Evolutionary conservation across 306 rosid species (phyloP), one percentile per base, ranked within the genome.

Genomic region (Inga leiocalycina): DNA sequence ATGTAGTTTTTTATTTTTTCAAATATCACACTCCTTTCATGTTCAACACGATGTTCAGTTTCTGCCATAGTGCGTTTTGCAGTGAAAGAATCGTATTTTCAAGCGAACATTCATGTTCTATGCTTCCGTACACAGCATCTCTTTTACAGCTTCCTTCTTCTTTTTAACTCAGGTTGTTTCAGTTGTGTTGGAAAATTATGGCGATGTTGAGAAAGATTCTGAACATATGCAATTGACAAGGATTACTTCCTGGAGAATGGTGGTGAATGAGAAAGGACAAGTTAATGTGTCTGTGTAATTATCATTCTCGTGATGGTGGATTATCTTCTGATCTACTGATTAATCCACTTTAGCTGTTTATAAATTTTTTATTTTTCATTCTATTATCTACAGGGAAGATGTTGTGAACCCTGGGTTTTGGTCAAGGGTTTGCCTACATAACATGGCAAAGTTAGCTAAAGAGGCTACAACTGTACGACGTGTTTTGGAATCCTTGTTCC

Each of bases 371-470:
- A 32, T 72, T 68, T 17, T 52, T 80, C 59, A 73, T 7, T 80
- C 35, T 82, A 57, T 84, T 14, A 52, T 48, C 67, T 77, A 30
- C 56, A 92, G 93, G 81, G 96, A 90, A 72, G 86, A 87, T 64
- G 64, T 82, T 59, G 66, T 10, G 30, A 87, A 77, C 54, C 91
- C 96, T 32, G 81, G 81, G 81, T 87, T 88, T 83, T 92, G 96
- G 96, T 92, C 96, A 71, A 84, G 87, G 84, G 88, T 87, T 80
- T 90, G 96, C 89, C 67, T 92, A 73, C 84, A 83, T 74, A 89
- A 91, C 84, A 91, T 91, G 90, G 92, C 93, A 24, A 89, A 88
- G 87, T 89, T 91, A 84, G 93, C 95, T 77, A 91, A 89, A 88
- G 95, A 91, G 83, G 95, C 93, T 84, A 88, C 93, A 68, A 89